A percentile compares a stretch with the other conserved stretches of the same genome.
phyloP scores from a whole-genome alignment of 2,329 filamentous ascomycete species.

The Hymenotorrendiella dingleyae region DNA sequence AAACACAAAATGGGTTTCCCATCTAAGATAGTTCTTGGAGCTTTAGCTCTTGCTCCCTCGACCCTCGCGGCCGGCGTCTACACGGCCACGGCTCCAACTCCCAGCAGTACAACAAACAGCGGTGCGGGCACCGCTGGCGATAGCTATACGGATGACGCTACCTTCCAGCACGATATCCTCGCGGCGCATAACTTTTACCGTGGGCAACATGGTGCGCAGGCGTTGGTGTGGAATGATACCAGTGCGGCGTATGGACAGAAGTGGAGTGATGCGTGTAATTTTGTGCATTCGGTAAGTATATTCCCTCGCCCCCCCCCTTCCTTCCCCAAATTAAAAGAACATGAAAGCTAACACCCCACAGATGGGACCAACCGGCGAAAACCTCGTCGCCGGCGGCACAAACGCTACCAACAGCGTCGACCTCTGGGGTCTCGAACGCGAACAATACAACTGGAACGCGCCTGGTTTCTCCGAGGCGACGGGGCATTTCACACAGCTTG shows the following conservation, averaged over 20 bases:
- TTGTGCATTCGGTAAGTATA: slow-evolving; percentile 44
- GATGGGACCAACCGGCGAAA: slow-evolving; percentile 65
- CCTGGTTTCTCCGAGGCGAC: slow-evolving; percentile 53
- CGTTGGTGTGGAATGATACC: slow-evolving; percentile 59
- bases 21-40: too few species aligned
- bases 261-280: slow-evolving; percentile 44
- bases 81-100: too few species aligned
- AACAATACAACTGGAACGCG: slow-evolving; percentile 51
- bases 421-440: slow-evolving; percentile 59
- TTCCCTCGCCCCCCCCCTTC: neutral
- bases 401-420: slow-evolving; percentile 55
- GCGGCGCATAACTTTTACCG: slow-evolving; percentile 64
- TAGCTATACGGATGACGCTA: slow-evolving; percentile 36
- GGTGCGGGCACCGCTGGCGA: slow-evolving; percentile 9
- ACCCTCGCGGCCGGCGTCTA: too few species aligned
- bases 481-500: slow-evolving; percentile 68
- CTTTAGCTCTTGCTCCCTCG: too few species aligned
- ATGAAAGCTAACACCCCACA: slow-evolving; percentile 18
- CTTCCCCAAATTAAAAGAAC: neutral
- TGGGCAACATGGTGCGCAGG: slow-evolving; percentile 51
- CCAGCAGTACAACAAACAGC: slow-evolving; percentile 32
- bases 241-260: slow-evolving; percentile 48
- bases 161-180: slow-evolving; percentile 49
- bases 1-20: too few species aligned
- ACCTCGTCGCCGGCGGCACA: slow-evolving; percentile 62